phyloP scores from a whole-genome alignment of 768 basidiomycete species.

The Tylopilus plumbeoviolaceoides region DNA sequence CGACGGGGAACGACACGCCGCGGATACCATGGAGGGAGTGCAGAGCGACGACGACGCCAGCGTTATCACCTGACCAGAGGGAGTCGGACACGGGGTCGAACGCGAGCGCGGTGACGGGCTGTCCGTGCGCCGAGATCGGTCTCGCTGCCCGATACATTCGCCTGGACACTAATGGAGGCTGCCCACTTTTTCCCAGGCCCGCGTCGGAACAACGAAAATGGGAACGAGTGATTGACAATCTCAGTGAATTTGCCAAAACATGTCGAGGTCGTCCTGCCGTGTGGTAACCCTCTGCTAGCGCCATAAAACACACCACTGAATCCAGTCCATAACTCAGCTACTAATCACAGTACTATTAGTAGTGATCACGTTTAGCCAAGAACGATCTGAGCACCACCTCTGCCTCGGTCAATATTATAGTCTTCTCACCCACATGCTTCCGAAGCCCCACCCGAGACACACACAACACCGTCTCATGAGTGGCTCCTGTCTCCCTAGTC shows the following conservation, averaged over 20 bases:
- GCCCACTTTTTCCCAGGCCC: too few relatives aligned
- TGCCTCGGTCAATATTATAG: neutral
- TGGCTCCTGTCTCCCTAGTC: neutral
- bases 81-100: constrained; percentile 92
- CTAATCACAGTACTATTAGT: too few relatives aligned
- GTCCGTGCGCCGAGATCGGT: constrained; percentile 20
- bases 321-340: too few relatives aligned
- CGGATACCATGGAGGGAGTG: constrained; percentile 59
- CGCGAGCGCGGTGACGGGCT: constrained; percentile 68
- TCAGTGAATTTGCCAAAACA: too few relatives aligned
- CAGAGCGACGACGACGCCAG: constrained; percentile 67
- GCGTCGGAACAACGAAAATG: too few relatives aligned
- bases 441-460: neutral
- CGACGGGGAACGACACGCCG: constrained; percentile 72
- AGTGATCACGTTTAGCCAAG: too few relatives aligned
- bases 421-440: neutral
- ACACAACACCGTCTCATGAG: constrained; percentile 1
- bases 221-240: too few relatives aligned
- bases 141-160: constrained; percentile 21
- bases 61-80: constrained; percentile 77
- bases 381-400: neutral
- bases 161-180: too few relatives aligned
- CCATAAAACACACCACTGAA: too few relatives aligned
- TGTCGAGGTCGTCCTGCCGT: too few relatives aligned
- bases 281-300: too few relatives aligned